phyloP scores from a whole-genome alignment of 2,329 filamentous ascomycete genomes.

The Colletotrichum sp. region DNA sequence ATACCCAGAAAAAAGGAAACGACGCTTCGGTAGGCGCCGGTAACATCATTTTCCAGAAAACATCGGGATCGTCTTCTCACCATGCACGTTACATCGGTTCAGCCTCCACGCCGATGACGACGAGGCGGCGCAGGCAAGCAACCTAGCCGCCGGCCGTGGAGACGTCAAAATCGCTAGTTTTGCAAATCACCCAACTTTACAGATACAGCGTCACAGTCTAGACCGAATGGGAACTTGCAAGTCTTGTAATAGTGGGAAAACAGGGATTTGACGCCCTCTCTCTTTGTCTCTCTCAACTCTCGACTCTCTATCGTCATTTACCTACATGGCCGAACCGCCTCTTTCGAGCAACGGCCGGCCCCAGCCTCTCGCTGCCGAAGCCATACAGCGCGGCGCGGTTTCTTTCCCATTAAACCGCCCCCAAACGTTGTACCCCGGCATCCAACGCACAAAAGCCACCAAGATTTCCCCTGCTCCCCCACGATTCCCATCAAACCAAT shows the following conservation, averaged over 20 bases:
- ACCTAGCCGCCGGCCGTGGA: background rate
- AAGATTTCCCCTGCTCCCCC: background rate
- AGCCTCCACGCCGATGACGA: background rate
- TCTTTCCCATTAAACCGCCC: background rate
- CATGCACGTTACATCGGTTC: background rate
- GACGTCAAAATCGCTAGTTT: background rate
- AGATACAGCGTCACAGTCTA: background rate
- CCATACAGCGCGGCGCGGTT: background rate
- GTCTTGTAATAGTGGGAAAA: conserved; percentile 6
- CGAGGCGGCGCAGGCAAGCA: background rate
- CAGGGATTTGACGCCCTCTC: conserved; percentile 18
- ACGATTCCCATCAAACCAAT: conserved; percentile 9
- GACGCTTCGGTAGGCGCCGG: background rate
- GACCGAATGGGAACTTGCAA: background rate
- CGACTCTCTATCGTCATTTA: conserved; percentile 17
- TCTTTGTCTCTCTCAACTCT: background rate
- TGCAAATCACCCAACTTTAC: background rate
- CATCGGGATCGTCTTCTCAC: background rate
- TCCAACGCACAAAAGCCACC: conserved; percentile 9
- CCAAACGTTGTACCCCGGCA: background rate
- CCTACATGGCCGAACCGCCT: conserved; percentile 14
- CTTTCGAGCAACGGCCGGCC: conserved; percentile 17
- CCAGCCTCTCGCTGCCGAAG: conserved; percentile 2
- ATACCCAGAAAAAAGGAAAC: background rate
- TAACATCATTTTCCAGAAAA: background rate